Conservation (phyloP, 768 basidiomycete genomes). For the Trametes punicea region DNA sequence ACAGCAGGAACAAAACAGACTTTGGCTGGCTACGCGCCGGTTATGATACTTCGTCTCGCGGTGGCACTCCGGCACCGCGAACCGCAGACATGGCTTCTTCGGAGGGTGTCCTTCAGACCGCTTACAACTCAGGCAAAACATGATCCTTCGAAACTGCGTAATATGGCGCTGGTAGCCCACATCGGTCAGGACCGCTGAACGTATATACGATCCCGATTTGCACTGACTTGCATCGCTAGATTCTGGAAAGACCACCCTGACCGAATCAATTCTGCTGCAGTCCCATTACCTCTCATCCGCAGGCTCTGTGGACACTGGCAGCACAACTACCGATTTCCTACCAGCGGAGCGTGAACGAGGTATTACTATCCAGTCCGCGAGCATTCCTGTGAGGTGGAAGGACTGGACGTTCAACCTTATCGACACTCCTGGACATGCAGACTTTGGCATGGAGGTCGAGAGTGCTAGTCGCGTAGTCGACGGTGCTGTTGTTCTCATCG, state of each 20-base stretch:
- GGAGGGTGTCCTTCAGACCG: slow-evolving; percentile 20
- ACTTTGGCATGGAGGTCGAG: slow-evolving; percentile 97
- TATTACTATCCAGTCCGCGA: slow-evolving; percentile 90
- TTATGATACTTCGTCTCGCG: slow-evolving; percentile 2
- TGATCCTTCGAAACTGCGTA: slow-evolving; percentile 50
- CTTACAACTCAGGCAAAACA: slow-evolving; percentile 17
- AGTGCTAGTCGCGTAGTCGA: slow-evolving; percentile 89
- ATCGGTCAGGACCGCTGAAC: too few relatives aligned
- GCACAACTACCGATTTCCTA: slow-evolving; percentile 87
- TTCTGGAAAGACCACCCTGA: slow-evolving; percentile 87
- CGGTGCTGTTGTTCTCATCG: slow-evolving; percentile 83
- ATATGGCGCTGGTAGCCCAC: slow-evolving; percentile 87
- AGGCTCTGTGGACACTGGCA: slow-evolving; percentile 86
- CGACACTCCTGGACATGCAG: slow-evolving; percentile 90
- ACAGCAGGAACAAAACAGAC: neutral
- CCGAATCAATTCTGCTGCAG: slow-evolving; percentile 79
- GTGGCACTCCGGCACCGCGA: neutral
- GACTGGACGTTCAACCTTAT: slow-evolving; percentile 83
- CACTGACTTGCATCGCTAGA: slow-evolving; percentile 42
- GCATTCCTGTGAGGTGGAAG: slow-evolving; percentile 85
- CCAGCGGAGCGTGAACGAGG: slow-evolving; percentile 88
- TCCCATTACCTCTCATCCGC: slow-evolving; percentile 69
- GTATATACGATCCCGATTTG: neutral
- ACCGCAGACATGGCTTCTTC: neutral
- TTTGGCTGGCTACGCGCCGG: neutral